These are phyloP conservation scores for Ceriops tagal DNA, from an alignment of 345 rosid species.

Conservation along the genomic window DNA sequence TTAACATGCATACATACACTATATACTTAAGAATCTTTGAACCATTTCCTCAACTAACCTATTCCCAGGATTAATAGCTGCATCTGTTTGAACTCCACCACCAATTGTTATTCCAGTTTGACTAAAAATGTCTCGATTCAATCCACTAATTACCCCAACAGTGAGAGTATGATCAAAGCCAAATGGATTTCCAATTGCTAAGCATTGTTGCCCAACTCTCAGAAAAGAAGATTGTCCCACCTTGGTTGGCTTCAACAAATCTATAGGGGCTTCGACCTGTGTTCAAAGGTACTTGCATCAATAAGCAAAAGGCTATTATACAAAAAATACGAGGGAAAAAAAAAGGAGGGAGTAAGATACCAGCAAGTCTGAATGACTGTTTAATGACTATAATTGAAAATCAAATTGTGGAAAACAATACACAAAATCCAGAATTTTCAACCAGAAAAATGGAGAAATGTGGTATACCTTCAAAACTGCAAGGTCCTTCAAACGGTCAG, in stretches of 20 bases:
- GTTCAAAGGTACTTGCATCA: conserved; percentile 14
- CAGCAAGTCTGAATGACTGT: neutral
- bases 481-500: conserved; percentile 90
- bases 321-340: neutral
- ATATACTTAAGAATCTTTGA: neutral
- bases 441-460: neutral
- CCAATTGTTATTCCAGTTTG: conserved; percentile 88
- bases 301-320: neutral
- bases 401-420: no score
- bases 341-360: neutral
- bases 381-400: neutral
- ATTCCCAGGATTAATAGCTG: conserved; percentile 97
- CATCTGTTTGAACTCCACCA: conserved; percentile 98
- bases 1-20: no score
- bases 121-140: conserved; percentile 87
- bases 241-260: conserved; percentile 67
- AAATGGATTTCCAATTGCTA: conserved; percentile 96
- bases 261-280: conserved; percentile 82
- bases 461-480: conserved; percentile 72
- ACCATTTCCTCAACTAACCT: conserved; percentile 40
- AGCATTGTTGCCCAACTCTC: conserved; percentile 89
- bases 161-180: conserved; percentile 98
- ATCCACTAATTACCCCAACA: conserved; percentile 86
- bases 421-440: neutral
- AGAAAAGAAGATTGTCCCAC: conserved; percentile 72